Conservation (phyloP, 192 early-diverging fungal genomes). For the Coemansia sp. region DNA sequence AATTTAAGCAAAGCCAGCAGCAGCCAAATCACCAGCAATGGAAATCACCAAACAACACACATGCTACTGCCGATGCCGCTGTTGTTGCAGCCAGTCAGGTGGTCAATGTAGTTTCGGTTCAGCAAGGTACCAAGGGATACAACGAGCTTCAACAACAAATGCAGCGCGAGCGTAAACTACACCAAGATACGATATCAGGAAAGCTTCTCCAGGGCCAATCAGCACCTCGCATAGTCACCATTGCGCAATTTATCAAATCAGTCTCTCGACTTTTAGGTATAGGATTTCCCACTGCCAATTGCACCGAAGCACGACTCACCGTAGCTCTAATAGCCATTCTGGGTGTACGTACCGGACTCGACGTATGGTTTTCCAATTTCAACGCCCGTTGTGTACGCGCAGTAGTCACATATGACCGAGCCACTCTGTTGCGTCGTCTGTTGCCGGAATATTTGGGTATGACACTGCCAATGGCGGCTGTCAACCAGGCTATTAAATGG, state of each 20-base stretch:
- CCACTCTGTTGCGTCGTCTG: slow-evolving; percentile 38
- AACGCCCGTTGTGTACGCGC: slow-evolving; percentile 50
- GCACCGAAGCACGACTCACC: slow-evolving; percentile 44
- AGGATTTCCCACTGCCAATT: slow-evolving; percentile 36
- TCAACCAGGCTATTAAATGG: slow-evolving; percentile 58
- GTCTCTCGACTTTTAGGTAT: slow-evolving; percentile 41
- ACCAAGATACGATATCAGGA: slow-evolving; percentile 35
- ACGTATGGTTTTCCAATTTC: slow-evolving; percentile 56
- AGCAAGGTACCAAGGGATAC: slow-evolving; percentile 37
- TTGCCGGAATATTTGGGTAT: slow-evolving; percentile 54
- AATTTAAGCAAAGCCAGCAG: background rate
- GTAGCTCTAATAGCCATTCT: slow-evolving; percentile 42
- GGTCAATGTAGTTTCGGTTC: slow-evolving; percentile 43
- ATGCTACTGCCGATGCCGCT: background rate
- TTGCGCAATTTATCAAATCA: slow-evolving; percentile 49
- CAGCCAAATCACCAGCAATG: background rate
- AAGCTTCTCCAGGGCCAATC: slow-evolving; percentile 21
- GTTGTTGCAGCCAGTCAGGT: slow-evolving; percentile 18
- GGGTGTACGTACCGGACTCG: slow-evolving; percentile 44
- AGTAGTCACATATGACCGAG: slow-evolving; percentile 44
- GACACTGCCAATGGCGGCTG: slow-evolving; percentile 49
- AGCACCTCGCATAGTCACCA: slow-evolving; percentile 45
- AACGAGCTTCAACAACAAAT: slow-evolving; percentile 47
- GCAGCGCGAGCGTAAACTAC: slow-evolving; percentile 41
- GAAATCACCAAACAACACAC: background rate